Evolutionary conservation across 176 grass and related monocot genomes (phyloP).

Genomic region (Olyra latifolia): DNA sequence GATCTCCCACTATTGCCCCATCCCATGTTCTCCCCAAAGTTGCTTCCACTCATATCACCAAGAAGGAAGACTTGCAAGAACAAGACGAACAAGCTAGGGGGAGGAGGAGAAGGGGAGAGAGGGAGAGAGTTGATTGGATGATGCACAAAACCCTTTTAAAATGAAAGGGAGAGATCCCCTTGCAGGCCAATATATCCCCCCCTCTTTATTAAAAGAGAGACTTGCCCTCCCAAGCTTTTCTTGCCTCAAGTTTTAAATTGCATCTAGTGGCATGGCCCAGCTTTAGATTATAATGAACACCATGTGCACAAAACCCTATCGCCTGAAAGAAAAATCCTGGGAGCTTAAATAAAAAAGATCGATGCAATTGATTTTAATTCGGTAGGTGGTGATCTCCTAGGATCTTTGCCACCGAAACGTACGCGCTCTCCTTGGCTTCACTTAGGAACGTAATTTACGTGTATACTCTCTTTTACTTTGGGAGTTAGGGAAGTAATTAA

Average conservation of each 20-base stretch:
- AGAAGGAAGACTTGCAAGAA: conserved; percentile 48
- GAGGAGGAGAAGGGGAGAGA: neutral
- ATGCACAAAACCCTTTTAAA: conserved; percentile 56
- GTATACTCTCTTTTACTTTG: conserved; percentile 15
- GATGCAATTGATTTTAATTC: conserved; percentile 34
- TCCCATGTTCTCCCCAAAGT: conserved; percentile 56
- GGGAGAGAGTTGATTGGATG: conserved; percentile 30
- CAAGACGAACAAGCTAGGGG: conserved; percentile 33
- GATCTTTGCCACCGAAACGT: conserved; percentile 41
- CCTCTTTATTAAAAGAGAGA: conserved; percentile 51
- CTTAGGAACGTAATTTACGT: neutral
- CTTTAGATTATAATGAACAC: conserved; percentile 40
- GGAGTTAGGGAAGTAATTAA: too few relatives aligned
- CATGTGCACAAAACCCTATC: conserved; percentile 50
- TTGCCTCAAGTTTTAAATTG: conserved; percentile 39
- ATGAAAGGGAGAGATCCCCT: conserved; percentile 61
- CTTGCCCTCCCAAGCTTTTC: conserved; percentile 54
- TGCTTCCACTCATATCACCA: conserved; percentile 67
- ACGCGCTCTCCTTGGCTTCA: neutral
- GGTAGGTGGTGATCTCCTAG: conserved; percentile 31
- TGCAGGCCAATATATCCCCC: conserved; percentile 43
- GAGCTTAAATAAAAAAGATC: conserved; percentile 14
- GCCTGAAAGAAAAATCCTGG: conserved; percentile 23
- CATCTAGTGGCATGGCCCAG: conserved; percentile 34
- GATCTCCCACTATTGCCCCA: conserved; percentile 50